These are phyloP conservation scores for Plasmodium inui DNA, from an alignment of 169 alveolate genomes.

Conservation along the genomic window DNA sequence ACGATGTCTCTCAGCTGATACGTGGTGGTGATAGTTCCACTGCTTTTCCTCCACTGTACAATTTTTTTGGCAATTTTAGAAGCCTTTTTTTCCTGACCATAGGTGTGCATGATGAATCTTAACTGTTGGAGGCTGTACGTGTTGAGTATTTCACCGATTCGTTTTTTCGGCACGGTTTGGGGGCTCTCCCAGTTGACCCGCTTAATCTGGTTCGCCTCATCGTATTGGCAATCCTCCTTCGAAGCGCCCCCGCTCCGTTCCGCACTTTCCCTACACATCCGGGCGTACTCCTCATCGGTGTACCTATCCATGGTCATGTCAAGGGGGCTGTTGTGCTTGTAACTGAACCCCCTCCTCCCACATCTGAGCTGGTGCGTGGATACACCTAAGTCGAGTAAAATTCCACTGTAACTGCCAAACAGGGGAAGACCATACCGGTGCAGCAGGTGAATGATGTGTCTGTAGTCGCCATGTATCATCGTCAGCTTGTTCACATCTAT, in stretches of 20 bases:
- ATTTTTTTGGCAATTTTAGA: conserved; percentile 69
- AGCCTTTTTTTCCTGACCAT: conserved; percentile 72
- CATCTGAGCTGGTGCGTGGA: conserved; percentile 84
- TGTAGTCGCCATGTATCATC: conserved; percentile 80
- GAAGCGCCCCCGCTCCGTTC: not conserved
- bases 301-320: conserved; percentile 84
- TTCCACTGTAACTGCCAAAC: conserved; percentile 79
- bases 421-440: conserved; percentile 77
- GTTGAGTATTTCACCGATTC: conserved; percentile 34
- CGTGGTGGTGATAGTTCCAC: conserved; percentile 78
- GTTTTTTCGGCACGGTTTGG: not conserved
- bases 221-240: not conserved
- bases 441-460: conserved; percentile 74
- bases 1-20: conserved; percentile 75
- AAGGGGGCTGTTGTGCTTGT: conserved; percentile 80
- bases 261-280: not conserved
- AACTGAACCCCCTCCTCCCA: conserved; percentile 82
- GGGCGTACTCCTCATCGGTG: conserved; percentile 15
- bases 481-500: conserved; percentile 48
- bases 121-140: conserved; percentile 47
- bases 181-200: not conserved
- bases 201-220: not conserved
- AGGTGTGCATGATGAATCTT: conserved; percentile 46
- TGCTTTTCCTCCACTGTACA: conserved; percentile 65
- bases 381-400: conserved; percentile 83